phyloP scores from a whole-genome alignment of 2,329 filamentous ascomycete genomes.

The Coniosporium tulheliwenetii region DNA sequence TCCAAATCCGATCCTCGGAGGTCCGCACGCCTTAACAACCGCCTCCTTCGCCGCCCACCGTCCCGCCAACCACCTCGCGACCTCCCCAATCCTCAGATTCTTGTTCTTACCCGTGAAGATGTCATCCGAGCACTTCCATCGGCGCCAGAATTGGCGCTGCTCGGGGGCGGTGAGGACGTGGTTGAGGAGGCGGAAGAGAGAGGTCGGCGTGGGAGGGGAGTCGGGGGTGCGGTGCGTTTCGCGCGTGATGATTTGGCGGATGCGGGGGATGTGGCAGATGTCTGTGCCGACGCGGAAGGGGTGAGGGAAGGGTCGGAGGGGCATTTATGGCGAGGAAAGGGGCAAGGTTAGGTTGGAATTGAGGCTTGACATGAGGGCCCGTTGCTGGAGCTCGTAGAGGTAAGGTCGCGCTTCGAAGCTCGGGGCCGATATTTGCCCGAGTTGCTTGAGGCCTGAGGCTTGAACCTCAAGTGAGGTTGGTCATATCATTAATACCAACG shows the following conservation, averaged over 20 bases:
- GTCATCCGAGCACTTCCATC: conserved; percentile 8
- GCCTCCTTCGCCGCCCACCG: conserved; percentile 35
- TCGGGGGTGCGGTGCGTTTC: conserved; percentile 5
- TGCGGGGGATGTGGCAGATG: conserved; percentile 54
- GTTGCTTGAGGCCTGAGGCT: too few species aligned
- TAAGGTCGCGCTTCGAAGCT: too few species aligned
- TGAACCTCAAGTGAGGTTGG: too few species aligned
- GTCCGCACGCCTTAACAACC: conserved; percentile 19
- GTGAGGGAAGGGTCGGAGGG: conserved; percentile 42
- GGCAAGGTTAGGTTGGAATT: too few species aligned
- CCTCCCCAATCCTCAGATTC: too few species aligned
- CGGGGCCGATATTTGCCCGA: too few species aligned
- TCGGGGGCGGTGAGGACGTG: conserved; percentile 12
- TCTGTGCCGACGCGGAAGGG: conserved; percentile 61
- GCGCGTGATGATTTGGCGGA: conserved; percentile 39
- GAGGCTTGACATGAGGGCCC: too few species aligned
- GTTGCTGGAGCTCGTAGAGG: too few species aligned
- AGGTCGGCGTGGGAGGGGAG: conserved; percentile 1
- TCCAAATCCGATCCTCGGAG: too few species aligned
- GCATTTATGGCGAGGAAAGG: conserved; percentile 14
- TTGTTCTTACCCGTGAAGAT: conserved; percentile 1
- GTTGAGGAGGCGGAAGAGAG: conserved; percentile 7
- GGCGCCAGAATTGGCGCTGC: conserved; percentile 7
- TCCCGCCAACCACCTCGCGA: too few species aligned
- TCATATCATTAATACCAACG: too few species aligned